Conservation (phyloP, 768 basidiomycete genomes). For the Gymnopilus junonius region DNA sequence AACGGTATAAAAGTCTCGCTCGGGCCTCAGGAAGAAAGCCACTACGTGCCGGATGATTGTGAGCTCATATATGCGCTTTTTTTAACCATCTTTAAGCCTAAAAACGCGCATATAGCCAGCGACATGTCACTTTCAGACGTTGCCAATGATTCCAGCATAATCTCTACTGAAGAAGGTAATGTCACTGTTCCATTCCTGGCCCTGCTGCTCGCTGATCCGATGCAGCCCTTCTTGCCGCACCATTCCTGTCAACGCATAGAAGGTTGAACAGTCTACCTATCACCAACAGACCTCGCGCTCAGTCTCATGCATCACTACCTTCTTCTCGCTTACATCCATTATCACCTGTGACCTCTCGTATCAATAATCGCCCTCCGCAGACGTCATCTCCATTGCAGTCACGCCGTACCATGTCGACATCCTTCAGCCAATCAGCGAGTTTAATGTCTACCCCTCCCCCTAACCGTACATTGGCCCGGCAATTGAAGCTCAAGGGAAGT, state of each 20-base stretch:
- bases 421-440: slow-evolving; percentile 37
- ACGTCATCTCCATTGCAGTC: slow-evolving; percentile 38
- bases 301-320: slow-evolving; percentile 51
- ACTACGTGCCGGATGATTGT: slow-evolving; percentile 51
- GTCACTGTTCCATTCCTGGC: not conserved
- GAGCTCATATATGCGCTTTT: slow-evolving; percentile 28
- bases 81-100: slow-evolving; percentile 20
- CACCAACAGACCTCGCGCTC: slow-evolving; percentile 59
- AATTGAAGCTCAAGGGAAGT: slow-evolving; percentile 70
- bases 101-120: slow-evolving; percentile 55
- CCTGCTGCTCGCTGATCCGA: slow-evolving; percentile 20
- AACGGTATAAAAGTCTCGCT: slow-evolving; percentile 71
- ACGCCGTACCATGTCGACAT: slow-evolving; percentile 29
- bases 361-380: slow-evolving; percentile 29
- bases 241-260: slow-evolving; percentile 50
- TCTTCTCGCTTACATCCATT: slow-evolving; percentile 33
- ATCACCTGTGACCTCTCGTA: slow-evolving; percentile 40
- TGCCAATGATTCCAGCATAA: slow-evolving; percentile 49
- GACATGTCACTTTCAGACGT: slow-evolving; percentile 52
- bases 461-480: slow-evolving; percentile 55
- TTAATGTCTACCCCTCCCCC: slow-evolving; percentile 70
- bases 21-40: slow-evolving; percentile 52
- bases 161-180: slow-evolving; percentile 54
- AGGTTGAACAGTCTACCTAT: slow-evolving; percentile 34
- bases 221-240: slow-evolving; percentile 59